Percentiles rank a stretch among this genome's conserved stretches.
phyloP scores from a whole-genome alignment of 2,329 filamentous ascomycete genomes.

The Truncatella angustata region DNA sequence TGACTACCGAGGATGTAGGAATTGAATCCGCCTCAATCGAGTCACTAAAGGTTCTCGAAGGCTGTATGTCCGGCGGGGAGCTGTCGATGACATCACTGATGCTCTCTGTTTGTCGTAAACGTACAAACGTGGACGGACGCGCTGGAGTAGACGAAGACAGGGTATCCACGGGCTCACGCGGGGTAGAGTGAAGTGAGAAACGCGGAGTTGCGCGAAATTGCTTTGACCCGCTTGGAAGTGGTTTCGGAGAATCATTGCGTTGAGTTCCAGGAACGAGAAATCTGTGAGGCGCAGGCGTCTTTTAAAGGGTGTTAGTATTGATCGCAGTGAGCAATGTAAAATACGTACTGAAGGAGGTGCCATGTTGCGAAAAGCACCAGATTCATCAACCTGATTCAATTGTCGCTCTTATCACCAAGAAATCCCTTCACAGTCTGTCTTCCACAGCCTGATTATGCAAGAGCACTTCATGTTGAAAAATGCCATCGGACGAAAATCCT shows the following conservation, averaged over 20 bases:
- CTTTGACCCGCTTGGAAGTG: constrained; percentile 21
- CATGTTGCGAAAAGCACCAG: no score
- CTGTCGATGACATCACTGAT: constrained; percentile 25
- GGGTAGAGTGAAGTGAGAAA: constrained; percentile 30
- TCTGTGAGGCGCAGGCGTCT: constrained; percentile 31
- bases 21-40: constrained; percentile 10
- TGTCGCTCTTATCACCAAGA: no score
- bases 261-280: constrained; percentile 25
- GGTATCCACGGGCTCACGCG: constrained; percentile 13
- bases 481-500: no score
- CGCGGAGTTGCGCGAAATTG: constrained; percentile 31
- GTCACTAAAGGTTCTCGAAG: constrained; percentile 5
- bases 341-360: neutral
- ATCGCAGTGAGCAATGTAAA: neutral
- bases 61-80: constrained; percentile 22
- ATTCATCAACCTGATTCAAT: no score
- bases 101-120: constrained; percentile 15
- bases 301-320: neutral
- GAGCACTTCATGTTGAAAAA: no score
- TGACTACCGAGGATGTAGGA: constrained; percentile 1
- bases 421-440: no score
- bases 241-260: constrained; percentile 24
- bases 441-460: no score
- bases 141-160: constrained; percentile 16
- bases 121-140: constrained; percentile 17